Evolutionary conservation across 176 grass and related monocot species (phyloP), one percentile per base, ranked within the genome.

Genomic region (Eleusine indica): DNA sequence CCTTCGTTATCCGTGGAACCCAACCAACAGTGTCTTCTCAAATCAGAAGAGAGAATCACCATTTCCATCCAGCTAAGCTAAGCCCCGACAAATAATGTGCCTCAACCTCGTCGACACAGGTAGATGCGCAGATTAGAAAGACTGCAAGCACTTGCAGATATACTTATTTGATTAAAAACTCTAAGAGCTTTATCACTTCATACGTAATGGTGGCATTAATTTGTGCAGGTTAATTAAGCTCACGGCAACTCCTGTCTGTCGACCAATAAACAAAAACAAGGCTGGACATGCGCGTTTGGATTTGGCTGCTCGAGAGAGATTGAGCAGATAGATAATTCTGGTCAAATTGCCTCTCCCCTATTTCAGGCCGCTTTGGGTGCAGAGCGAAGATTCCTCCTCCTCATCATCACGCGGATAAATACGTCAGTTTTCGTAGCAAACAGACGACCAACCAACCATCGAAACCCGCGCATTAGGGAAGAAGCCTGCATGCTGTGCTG

Each of bases 271-370:
- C 1, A 57, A 25, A 7, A 3, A 22, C 42, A 3, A 60, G 58
- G 14, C 7, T 1, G 58, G 49, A 56, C 40, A 75, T 1, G 3
- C 49, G 41, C 67, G 63, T 84, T 84, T 68, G 63, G 63, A 42
- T 76, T 69, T 84, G 73, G 47, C 54, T 46, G 47, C 61, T 68
- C 43, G 61, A 84, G 72, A 84, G 72, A 74, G 72, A 57, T 35
- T 6, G 35, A 43, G 19, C 37, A 28, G 9, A 66, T 39, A 54
- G 19, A 18, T 18, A 57, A 53, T 42, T 42, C 7, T 41, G 82
- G 82, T 75, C 82, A 47, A 75, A 67, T 83, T 39, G 53, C 14
- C 81, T 83, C 44, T 83, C 44, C 71, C 30, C 19, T n/a, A 53
- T 74, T 75, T 75, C 71, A 83, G 81, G 81, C 58, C 30, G 29